Conservation (phyloP, 163 green algal genomes). For the Trebouxiophyceae sp. region DNA sequence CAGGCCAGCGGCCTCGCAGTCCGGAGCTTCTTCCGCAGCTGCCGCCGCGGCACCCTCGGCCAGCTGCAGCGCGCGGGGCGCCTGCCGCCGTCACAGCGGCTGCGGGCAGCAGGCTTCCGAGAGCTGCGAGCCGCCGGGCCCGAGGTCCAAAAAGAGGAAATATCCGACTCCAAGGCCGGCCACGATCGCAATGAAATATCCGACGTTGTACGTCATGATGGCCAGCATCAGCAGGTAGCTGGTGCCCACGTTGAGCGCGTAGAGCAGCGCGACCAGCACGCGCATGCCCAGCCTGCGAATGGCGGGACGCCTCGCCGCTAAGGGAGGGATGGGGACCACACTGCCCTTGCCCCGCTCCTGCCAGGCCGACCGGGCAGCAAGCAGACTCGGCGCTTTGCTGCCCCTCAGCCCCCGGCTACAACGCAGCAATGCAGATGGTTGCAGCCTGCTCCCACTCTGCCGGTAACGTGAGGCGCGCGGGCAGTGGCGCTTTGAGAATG, state of each 20-base stretch:
- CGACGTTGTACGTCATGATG: constrained; percentile 34
- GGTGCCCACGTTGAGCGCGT: constrained; percentile 18
- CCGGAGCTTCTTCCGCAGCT: no score
- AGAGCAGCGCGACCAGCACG: constrained; percentile 7
- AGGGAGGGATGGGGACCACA: not conserved
- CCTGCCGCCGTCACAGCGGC: no score
- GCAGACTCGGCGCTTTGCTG: not conserved
- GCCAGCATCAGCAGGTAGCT: constrained; percentile 32
- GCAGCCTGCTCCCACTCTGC: not conserved
- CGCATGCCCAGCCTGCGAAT: constrained; percentile 5
- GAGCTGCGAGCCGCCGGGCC: not conserved
- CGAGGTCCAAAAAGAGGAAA: constrained; percentile 27
- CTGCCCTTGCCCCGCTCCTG: not conserved
- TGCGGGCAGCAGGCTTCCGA: constrained; percentile 14
- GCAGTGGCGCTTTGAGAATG: no score
- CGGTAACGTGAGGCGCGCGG: constrained; percentile 1
- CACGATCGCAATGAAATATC: constrained; percentile 25
- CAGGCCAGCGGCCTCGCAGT: no score
- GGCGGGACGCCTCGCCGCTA: not conserved
- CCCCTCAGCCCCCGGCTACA: not conserved
- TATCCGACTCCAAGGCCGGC: constrained; percentile 24
- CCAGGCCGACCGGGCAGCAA: not conserved
- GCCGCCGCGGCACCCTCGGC: no score
- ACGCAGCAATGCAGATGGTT: not conserved
- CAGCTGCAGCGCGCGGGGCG: no score